A percentile compares a stretch with the other conserved stretches of the same genome.
Evolutionary conservation across 2,329 filamentous ascomycete species (phyloP).

Genomic region (Colletotrichum salicis): DNA sequence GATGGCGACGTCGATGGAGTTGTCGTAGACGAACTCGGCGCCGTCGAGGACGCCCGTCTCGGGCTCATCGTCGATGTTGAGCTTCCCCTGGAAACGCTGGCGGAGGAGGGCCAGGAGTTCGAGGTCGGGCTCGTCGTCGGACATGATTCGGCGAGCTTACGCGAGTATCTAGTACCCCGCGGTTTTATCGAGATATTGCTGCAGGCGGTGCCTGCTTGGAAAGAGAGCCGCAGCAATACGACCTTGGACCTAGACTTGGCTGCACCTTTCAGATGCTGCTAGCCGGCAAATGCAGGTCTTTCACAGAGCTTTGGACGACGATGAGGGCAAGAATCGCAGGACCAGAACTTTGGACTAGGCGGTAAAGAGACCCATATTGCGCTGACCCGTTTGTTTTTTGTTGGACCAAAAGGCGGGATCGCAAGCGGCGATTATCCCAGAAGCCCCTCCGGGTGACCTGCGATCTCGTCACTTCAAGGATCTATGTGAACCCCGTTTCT

Average conservation of each 20-base stretch:
- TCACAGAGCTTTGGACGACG: constrained; percentile 14
- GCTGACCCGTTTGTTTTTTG: constrained; percentile 34
- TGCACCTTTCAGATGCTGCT: constrained; percentile 27
- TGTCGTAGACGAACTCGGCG: constrained; percentile 89
- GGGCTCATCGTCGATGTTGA: constrained; percentile 65
- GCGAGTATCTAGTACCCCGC: not conserved
- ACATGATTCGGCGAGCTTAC: constrained; percentile 69
- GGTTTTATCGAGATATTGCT: not conserved
- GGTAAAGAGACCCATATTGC: constrained; percentile 26
- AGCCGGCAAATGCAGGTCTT: constrained; percentile 24
- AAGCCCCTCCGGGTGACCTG: constrained; percentile 4
- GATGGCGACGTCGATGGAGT: constrained; percentile 91
- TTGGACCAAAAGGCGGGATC: constrained; percentile 19
- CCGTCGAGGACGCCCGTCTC: constrained; percentile 85
- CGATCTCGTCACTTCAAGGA: constrained; percentile 4
- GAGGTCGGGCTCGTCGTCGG: constrained; percentile 89
- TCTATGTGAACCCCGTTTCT: not conserved
- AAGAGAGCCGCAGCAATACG: not conserved
- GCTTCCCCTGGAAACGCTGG: constrained; percentile 76
- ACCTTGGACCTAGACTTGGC: constrained; percentile 7
- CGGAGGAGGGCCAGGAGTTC: constrained; percentile 89
- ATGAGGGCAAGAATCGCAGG: constrained; percentile 13
- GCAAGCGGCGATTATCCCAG: constrained; percentile 21
- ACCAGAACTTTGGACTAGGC: constrained; percentile 24
- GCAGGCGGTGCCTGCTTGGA: not conserved